Percentiles rank a stretch among this genome's conserved stretches.
Evolutionary conservation across 345 rosid genomes (phyloP).

Genomic region (Citrus unshiu): DNA sequence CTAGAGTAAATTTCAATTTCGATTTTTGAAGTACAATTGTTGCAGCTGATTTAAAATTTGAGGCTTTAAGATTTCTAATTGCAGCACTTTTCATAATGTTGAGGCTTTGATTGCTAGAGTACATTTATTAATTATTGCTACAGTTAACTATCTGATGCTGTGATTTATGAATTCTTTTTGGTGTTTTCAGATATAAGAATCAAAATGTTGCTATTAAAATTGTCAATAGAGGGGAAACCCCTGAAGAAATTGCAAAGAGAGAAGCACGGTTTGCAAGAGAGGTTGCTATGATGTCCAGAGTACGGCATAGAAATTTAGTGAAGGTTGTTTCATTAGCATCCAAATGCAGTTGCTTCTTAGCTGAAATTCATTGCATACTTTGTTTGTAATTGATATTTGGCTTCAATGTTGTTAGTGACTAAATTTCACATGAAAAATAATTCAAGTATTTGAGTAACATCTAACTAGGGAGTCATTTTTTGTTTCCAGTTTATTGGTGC

Average conservation of each 20-base stretch:
- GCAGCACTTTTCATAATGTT: neutral
- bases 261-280: conserved; percentile 83
- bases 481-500: conserved; percentile 88
- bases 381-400: neutral
- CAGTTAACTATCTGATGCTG: neutral
- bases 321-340: conserved; percentile 48
- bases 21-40: neutral
- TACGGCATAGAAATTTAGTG: conserved; percentile 86
- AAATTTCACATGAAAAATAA: neutral
- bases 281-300: conserved; percentile 85
- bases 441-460: neutral
- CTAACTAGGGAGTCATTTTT: neutral
- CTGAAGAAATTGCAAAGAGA: conserved; percentile 79
- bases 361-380: neutral
- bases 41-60: neutral
- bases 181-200: conserved; percentile 57
- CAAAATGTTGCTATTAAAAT: conserved; percentile 89
- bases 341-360: neutral
- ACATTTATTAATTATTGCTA: too few species aligned
- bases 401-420: neutral
- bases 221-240: conserved; percentile 69
- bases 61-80: neutral
- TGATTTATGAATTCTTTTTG: conserved; percentile 8
- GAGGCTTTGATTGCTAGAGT: neutral
- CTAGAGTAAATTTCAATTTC: neutral